Conservation (phyloP, 176 grass and related monocot species). For the Echinochloa phyllopogon region DNA sequence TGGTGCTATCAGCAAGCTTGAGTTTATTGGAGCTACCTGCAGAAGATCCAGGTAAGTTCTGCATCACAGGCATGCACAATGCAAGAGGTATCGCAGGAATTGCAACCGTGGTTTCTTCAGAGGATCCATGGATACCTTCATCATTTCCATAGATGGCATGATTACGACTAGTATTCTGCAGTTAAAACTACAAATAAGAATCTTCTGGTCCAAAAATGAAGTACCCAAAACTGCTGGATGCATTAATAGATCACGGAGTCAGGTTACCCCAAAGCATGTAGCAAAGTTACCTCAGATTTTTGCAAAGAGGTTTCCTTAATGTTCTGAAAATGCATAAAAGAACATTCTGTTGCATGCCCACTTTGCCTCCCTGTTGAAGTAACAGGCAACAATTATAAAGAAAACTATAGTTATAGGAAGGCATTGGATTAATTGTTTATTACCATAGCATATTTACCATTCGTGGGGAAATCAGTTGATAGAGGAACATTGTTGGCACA, state of each 20-base stretch:
- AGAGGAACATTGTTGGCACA: constrained; percentile 16
- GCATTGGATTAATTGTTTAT: constrained; percentile 15
- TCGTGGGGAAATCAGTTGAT: constrained; percentile 30
- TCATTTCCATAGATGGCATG: constrained; percentile 29
- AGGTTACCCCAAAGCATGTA: neutral
- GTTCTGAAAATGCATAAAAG: constrained; percentile 44
- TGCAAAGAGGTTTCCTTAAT: constrained; percentile 28
- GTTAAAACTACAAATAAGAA: constrained; percentile 43
- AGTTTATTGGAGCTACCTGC: constrained; percentile 53
- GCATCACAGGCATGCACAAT: constrained; percentile 55
- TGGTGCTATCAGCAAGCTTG: neutral
- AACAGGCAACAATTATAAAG: constrained; percentile 26
- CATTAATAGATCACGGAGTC: neutral
- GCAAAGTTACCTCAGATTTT: constrained; percentile 52
- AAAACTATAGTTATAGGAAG: constrained; percentile 2
- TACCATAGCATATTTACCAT: constrained; percentile 46
- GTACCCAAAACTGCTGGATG: neutral
- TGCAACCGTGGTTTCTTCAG: constrained; percentile 49
- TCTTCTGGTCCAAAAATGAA: constrained; percentile 8
- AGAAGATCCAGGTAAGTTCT: constrained; percentile 41
- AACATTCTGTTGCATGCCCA: constrained; percentile 38
- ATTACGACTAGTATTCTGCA: constrained; percentile 37
- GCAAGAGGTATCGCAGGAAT: constrained; percentile 66
- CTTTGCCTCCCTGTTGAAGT: constrained; percentile 18
- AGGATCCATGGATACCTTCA: constrained; percentile 32